These are phyloP conservation scores for Cyclostephanos tholiformis DNA, from an alignment of 108 stramenopile genomes.

Conservation along the genomic window DNA sequence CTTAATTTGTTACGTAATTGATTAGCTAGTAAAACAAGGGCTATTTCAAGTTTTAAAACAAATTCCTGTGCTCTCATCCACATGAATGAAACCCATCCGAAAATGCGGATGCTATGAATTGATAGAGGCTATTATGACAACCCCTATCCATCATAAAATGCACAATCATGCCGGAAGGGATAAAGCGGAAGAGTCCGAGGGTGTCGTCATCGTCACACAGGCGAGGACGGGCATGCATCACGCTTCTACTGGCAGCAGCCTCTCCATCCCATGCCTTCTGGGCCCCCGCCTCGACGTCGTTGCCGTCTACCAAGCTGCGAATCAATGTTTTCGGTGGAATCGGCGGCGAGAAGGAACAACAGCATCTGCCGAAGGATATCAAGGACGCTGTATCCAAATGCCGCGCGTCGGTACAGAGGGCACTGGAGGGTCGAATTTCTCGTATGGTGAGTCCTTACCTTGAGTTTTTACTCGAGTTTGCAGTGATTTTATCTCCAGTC, in stretches of 20 bases:
- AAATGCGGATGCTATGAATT: too few species aligned
- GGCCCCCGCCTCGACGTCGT: constrained; percentile 1
- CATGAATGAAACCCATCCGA: too few species aligned
- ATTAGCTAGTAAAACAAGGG: too few species aligned
- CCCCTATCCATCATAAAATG: too few species aligned
- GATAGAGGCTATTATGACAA: too few species aligned
- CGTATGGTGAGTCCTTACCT: constrained; percentile 31
- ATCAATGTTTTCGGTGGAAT: constrained; percentile 40
- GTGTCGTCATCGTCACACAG: not conserved
- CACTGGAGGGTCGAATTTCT: constrained; percentile 59
- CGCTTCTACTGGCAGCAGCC: not conserved
- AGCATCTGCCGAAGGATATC: constrained; percentile 72
- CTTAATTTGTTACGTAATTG: too few species aligned
- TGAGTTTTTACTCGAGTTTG: not conserved
- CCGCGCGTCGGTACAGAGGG: constrained; percentile 73
- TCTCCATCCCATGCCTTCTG: constrained; percentile 21
- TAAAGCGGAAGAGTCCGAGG: constrained; percentile 7
- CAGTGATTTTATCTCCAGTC: not conserved
- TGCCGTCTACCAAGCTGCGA: constrained; percentile 16
- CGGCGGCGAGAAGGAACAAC: constrained; percentile 24
- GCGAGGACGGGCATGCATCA: constrained; percentile 16
- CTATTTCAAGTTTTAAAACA: too few species aligned
- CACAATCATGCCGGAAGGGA: not conserved
- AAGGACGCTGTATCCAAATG: constrained; percentile 83
- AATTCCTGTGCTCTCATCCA: too few species aligned